phyloP scores from a whole-genome alignment of 345 rosid genomes.

The Alliaria petiolata region DNA sequence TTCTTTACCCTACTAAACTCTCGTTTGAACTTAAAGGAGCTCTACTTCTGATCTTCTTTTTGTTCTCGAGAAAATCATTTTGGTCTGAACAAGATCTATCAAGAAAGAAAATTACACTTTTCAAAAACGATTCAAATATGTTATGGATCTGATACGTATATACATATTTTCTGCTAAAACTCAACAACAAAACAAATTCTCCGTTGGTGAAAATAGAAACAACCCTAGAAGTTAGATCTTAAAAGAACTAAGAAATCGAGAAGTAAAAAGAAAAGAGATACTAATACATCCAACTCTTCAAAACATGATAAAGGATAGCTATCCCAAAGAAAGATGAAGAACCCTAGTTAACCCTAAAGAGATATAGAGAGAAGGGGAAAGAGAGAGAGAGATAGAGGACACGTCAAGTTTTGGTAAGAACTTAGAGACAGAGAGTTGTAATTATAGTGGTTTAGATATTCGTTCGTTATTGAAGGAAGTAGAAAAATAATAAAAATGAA shows the following conservation, averaged over 20 bases:
- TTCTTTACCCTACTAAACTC: conserved; percentile 50
- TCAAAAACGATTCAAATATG: neutral
- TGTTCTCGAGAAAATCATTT: neutral
- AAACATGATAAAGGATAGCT: neutral
- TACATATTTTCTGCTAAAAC: neutral
- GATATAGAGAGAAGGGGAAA: neutral
- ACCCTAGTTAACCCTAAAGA: conserved; percentile 5
- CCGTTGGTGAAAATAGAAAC: neutral
- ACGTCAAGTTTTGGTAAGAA: neutral
- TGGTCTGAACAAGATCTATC: neutral
- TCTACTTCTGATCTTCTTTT: conserved; percentile 35
- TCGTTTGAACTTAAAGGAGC: conserved; percentile 93
- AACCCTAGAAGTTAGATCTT: neutral
- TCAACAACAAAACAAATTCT: neutral
- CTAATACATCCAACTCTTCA: neutral
- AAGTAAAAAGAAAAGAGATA: neutral
- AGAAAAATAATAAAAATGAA: neutral
- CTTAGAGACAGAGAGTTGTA: conserved; percentile 17
- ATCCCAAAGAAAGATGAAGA: neutral
- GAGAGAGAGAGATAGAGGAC: neutral
- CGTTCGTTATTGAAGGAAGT: conserved; percentile 4
- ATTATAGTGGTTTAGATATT: conserved; percentile 33
- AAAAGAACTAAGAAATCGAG: neutral
- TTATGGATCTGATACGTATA: conserved; percentile 20
- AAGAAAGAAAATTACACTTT: neutral